These are phyloP conservation scores for Hemisphaericaspora subhashii DNA, from an alignment of 1,139 yeast genomes.

Conservation along the genomic window DNA sequence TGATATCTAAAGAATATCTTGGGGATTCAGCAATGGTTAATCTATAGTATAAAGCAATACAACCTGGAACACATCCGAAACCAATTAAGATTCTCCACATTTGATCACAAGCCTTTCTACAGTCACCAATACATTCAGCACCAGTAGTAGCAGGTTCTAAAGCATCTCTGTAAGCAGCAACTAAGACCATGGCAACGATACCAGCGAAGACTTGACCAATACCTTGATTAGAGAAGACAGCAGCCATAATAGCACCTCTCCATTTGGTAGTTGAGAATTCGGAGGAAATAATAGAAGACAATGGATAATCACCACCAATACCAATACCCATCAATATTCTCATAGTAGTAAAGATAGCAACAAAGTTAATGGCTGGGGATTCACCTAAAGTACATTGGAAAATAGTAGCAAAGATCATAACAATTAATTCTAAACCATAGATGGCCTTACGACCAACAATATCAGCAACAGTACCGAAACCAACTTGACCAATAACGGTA, in stretches of 20 bases:
- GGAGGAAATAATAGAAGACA: conserved; percentile 88
- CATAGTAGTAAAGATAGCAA: conserved; percentile 70
- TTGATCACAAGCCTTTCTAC: conserved; percentile 79
- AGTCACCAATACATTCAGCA: conserved; percentile 59
- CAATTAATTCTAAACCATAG: conserved; percentile 81
- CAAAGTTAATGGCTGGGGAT: conserved; percentile 69
- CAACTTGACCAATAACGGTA: conserved; percentile 87
- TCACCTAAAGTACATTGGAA: conserved; percentile 72
- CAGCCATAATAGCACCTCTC: conserved; percentile 97
- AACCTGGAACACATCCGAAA: conserved; percentile 86
- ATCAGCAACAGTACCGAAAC: conserved; percentile 87
- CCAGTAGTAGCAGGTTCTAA: conserved; percentile 52
- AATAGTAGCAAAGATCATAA: conserved; percentile 79
- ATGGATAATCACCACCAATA: conserved; percentile 99
- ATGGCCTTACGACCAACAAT: conserved; percentile 82
- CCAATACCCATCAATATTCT: conserved; percentile 92
- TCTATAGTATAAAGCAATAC: conserved; percentile 80
- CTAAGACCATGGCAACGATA: conserved; percentile 69
- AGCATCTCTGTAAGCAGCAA: conserved; percentile 67
- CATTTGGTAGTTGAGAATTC: conserved; percentile 89
- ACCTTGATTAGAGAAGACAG: conserved; percentile 91
- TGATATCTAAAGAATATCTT: conserved; percentile 78
- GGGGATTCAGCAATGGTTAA: conserved; percentile 93
- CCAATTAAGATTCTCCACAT: conserved; percentile 93
- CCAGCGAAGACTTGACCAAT: conserved; percentile 89